Percentiles rank a stretch among this genome's conserved stretches.
Conservation (phyloP, 441 rosid genomes). For the Erodium moschatum region DNA sequence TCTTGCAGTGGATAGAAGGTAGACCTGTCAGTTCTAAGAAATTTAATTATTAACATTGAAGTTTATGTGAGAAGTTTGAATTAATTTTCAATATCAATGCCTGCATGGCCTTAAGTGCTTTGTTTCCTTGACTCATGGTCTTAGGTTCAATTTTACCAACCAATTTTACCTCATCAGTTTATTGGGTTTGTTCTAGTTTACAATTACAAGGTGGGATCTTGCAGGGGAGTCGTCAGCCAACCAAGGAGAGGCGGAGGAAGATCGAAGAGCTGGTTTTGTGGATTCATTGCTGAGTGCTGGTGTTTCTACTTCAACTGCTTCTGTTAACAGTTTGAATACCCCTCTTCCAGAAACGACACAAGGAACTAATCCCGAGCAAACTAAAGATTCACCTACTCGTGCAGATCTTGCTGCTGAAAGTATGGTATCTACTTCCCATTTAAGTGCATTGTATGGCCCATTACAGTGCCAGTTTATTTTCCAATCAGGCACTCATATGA, state of each 20-base stretch:
- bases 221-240: constrained; percentile 47
- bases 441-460: constrained; percentile 11
- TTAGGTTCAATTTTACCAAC: neutral
- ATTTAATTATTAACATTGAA: constrained; percentile 8
- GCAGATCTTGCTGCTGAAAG: constrained; percentile 35
- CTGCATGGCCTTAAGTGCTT: neutral
- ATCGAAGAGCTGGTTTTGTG: constrained; percentile 71
- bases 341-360: constrained; percentile 27
- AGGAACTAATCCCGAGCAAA: constrained; percentile 29
- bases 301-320: constrained; percentile 26
- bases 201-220: constrained; percentile 19
- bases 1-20: constrained; percentile 75
- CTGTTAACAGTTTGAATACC: constrained; percentile 21
- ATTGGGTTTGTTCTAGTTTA: constrained; percentile 10
- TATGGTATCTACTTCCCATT: constrained; percentile 26
- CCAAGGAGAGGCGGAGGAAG: constrained; percentile 45
- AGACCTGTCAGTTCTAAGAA: constrained; percentile 17
- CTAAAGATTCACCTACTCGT: constrained; percentile 21
- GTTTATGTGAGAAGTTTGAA: neutral
- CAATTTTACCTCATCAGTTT: no score
- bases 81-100: neutral
- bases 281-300: constrained; percentile 49
- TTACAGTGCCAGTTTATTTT: constrained; percentile 12
- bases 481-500: neutral
- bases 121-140: neutral